Conservation (phyloP, 352 stramenopile species). For the Thalassiosira exigua region DNA sequence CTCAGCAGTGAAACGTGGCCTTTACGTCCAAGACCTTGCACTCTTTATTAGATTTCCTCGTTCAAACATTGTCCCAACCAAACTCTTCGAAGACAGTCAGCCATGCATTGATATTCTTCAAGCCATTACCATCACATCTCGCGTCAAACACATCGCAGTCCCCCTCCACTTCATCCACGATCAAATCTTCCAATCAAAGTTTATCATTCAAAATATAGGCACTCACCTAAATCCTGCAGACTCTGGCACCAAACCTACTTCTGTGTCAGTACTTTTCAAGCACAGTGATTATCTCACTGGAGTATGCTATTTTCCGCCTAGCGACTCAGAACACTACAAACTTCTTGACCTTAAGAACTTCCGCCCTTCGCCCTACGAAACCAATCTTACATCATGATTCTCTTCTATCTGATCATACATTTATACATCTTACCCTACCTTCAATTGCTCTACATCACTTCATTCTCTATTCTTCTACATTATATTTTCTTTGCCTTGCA, state of each 20-base stretch:
- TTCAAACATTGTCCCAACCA: background rate
- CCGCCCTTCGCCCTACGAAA: background rate
- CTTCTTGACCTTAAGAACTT: conserved; percentile 15
- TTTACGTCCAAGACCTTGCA: conserved; percentile 12
- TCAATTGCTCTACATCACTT: background rate
- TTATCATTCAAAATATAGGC: conserved; percentile 15
- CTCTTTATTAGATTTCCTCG: conserved; percentile 2
- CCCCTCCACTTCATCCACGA: conserved; percentile 14
- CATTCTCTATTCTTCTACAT: background rate
- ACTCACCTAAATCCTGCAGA: conserved; percentile 20
- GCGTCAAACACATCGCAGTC: conserved; percentile 14
- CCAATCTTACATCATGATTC: background rate
- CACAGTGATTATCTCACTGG: conserved; percentile 20
- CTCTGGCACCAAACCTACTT: conserved; percentile 26
- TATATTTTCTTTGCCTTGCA: background rate
- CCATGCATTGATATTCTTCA: conserved; percentile 19
- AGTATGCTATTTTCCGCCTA: conserved; percentile 24
- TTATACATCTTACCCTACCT: background rate
- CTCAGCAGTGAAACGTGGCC: background rate
- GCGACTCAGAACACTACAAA: conserved; percentile 7
- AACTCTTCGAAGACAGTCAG: conserved; percentile 18
- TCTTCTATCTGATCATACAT: background rate
- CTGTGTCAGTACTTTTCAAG: conserved; percentile 4
- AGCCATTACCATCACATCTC: conserved; percentile 10
- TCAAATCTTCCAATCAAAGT: background rate